These are phyloP conservation scores for Plasmodium inui DNA, from an alignment of 169 alveolate genomes.

Conservation along the genomic window DNA sequence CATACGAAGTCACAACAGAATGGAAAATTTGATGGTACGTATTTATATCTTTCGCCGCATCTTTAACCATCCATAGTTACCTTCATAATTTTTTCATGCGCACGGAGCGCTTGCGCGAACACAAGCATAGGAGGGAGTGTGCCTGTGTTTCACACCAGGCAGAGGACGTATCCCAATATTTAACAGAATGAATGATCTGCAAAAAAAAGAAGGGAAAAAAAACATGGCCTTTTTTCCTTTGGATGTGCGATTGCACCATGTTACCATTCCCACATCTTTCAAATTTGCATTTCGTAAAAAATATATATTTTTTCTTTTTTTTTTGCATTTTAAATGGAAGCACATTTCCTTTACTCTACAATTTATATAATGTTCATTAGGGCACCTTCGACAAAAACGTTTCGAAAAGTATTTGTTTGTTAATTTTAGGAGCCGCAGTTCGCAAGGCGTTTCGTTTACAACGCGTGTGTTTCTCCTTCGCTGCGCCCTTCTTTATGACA, in stretches of 20 bases:
- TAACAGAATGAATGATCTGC: not conserved
- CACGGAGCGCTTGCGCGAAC: not conserved
- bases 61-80: not conserved
- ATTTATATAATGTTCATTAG: conserved; percentile 8
- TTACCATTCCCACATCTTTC: not conserved
- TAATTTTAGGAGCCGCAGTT: not conserved
- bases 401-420: not conserved
- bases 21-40: not conserved
- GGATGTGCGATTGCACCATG: not conserved
- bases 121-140: not conserved
- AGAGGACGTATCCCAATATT: not conserved
- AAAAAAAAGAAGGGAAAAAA: not conserved
- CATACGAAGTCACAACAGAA: not conserved
- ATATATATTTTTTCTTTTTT: not conserved
- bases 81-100: not conserved
- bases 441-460: not conserved
- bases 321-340: conserved; percentile 4
- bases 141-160: not conserved
- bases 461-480: not conserved
- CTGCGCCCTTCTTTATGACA: not conserved
- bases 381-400: not conserved
- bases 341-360: not conserved
- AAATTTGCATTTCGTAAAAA: not conserved
- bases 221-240: not conserved
- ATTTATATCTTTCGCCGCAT: not conserved